Percentiles rank a stretch among this genome's conserved stretches.
These are phyloP conservation scores for Alternaria consortialis DNA, from an alignment of 2,329 filamentous ascomycete species.

Conservation along the genomic window DNA sequence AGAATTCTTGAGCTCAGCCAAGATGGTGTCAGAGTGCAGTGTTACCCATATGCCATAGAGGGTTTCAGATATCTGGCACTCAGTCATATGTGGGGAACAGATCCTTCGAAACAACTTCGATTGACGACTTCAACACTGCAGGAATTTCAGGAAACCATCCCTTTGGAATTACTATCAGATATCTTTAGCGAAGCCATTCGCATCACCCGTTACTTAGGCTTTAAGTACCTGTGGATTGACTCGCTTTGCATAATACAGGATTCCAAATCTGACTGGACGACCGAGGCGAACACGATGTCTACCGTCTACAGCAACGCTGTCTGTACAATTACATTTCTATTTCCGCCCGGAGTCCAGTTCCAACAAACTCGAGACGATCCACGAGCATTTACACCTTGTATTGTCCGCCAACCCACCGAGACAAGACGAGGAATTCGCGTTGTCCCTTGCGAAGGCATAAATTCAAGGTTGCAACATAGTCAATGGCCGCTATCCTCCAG, in stretches of 20 bases:
- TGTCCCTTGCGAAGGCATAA: too few relatives aligned
- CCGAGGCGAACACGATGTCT: conserved; percentile 21
- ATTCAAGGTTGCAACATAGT: not conserved
- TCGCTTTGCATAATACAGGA: conserved; percentile 32
- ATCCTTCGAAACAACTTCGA: not conserved
- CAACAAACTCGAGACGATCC: conserved; percentile 6
- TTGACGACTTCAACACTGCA: not conserved
- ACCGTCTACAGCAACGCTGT: conserved; percentile 21
- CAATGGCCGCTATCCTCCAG: conserved; percentile 3
- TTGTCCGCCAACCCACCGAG: conserved; percentile 6
- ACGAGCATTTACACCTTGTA: conserved; percentile 9
- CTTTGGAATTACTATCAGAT: conserved; percentile 4
- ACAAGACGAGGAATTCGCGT: too few relatives aligned
- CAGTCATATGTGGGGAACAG: conserved; percentile 24
- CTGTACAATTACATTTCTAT: conserved; percentile 18
- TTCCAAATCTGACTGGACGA: conserved; percentile 14
- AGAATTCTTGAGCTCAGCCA: conserved; percentile 10
- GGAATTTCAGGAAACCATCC: conserved; percentile 5
- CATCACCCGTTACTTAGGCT: conserved; percentile 18
- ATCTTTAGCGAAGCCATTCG: conserved; percentile 28
- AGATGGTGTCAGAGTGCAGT: not conserved
- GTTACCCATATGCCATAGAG: not conserved
- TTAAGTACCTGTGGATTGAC: conserved; percentile 35
- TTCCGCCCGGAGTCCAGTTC: too few relatives aligned
- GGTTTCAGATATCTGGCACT: conserved; percentile 15